These are phyloP conservation scores for Coniochaeta sp. DNA, from an alignment of 2,329 filamentous ascomycete genomes.

Conservation along the genomic window DNA sequence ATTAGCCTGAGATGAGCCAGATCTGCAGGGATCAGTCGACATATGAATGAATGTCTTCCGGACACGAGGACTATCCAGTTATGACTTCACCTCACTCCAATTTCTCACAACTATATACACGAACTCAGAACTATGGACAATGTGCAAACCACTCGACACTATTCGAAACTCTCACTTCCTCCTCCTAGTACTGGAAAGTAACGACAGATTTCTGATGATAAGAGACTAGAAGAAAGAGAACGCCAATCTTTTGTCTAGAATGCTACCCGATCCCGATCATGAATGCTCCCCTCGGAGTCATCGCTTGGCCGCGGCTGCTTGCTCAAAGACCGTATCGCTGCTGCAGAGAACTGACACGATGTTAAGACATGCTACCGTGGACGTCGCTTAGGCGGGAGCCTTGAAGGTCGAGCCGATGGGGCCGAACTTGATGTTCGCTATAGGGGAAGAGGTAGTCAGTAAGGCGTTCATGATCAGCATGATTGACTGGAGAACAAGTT, in stretches of 20 bases:
- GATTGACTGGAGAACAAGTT: neutral
- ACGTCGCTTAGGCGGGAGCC: neutral
- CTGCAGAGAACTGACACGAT: neutral
- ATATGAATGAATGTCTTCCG: too few relatives aligned
- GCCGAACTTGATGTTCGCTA: conserved; percentile 25
- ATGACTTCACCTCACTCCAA: too few relatives aligned
- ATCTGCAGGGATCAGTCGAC: too few relatives aligned
- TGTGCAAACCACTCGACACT: too few relatives aligned
- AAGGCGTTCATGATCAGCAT: neutral
- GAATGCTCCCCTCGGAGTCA: neutral
- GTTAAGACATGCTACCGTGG: neutral
- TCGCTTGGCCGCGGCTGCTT: neutral
- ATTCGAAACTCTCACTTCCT: neutral
- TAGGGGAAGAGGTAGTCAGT: neutral
- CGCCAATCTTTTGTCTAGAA: neutral
- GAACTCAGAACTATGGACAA: neutral
- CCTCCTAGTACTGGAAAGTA: neutral
- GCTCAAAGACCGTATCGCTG: neutral
- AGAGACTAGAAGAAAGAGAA: neutral
- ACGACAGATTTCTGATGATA: neutral
- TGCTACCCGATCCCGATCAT: neutral
- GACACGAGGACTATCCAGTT: too few relatives aligned
- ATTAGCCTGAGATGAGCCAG: too few relatives aligned
- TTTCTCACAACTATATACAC: neutral
- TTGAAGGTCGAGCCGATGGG: conserved; percentile 23